Evolutionary conservation across 1,284 basidiomycete genomes (phyloP).

Genomic region (Rhodotorula glutinis): DNA sequence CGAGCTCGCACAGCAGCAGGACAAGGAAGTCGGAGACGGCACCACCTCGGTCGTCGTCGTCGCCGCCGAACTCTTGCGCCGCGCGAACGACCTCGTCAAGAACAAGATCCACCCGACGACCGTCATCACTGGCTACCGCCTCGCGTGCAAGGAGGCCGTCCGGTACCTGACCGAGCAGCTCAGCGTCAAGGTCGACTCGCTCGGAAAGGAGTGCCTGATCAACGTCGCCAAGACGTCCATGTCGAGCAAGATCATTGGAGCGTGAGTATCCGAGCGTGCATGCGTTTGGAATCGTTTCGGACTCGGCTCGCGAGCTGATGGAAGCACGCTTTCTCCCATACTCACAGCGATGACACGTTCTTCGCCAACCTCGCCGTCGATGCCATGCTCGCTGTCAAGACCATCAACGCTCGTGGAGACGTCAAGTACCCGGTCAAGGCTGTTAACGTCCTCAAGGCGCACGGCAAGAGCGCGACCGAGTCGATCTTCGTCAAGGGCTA

Average conservation of each 20-base stretch:
- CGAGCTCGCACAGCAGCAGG: conserved; percentile 97
- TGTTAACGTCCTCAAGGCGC: conserved; percentile 98
- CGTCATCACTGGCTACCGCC: conserved; percentile 96
- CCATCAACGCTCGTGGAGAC: conserved; percentile 89
- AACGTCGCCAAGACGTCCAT: conserved; percentile 99
- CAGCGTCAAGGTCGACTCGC: conserved; percentile 86
- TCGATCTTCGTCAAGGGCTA: conserved; percentile 95
- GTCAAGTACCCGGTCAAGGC: conserved; percentile 99
- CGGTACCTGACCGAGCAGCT: conserved; percentile 98
- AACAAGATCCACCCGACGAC: conserved; percentile 99
- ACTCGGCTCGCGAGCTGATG: no score
- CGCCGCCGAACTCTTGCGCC: conserved; percentile 87
- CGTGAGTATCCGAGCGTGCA: conserved; percentile 57
- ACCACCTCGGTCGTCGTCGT: conserved; percentile 98
- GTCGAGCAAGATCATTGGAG: conserved; percentile 98
- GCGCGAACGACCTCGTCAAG: conserved; percentile 97
- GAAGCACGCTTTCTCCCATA: conserved; percentile 16
- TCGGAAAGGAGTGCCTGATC: conserved; percentile 87
- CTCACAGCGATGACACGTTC: conserved; percentile 83
- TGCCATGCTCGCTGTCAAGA: conserved; percentile 96
- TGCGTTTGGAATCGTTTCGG: background rate
- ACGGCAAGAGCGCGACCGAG: conserved; percentile 92
- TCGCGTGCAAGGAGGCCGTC: conserved; percentile 96
- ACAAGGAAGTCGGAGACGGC: conserved; percentile 98
- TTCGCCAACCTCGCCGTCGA: conserved; percentile 99